Evolutionary conservation across 2,329 filamentous ascomycete species (phyloP).

Genomic region (Hypoxylon sp.): DNA sequence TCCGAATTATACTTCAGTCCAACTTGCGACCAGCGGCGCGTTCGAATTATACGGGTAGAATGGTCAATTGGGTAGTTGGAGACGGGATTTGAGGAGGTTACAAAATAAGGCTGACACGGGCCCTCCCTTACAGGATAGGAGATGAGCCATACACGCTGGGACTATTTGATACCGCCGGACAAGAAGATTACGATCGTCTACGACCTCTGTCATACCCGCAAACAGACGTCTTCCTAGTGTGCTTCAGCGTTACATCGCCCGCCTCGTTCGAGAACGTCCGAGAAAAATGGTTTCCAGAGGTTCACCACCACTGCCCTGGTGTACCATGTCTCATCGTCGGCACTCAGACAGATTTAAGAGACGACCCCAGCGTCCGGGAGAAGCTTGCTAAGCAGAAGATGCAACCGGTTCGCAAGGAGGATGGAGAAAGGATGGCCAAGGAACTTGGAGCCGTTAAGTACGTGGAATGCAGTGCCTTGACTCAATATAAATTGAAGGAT

Average conservation of each 20-base stretch:
- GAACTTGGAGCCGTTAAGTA: slow-evolving; percentile 99
- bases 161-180: slow-evolving; percentile 97
- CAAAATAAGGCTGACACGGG: slow-evolving; percentile 37
- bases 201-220: slow-evolving; percentile 97
- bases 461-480: slow-evolving; percentile 97
- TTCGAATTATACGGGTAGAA: slow-evolving; percentile 10
- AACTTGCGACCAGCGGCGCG: slow-evolving; percentile 10
- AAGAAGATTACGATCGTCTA: slow-evolving; percentile 99
- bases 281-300: slow-evolving; percentile 99
- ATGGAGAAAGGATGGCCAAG: slow-evolving; percentile 96
- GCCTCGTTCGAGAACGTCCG: slow-evolving; percentile 99
- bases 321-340: slow-evolving; percentile 98
- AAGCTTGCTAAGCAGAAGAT: slow-evolving; percentile 98
- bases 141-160: slow-evolving; percentile 98
- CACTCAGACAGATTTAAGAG: slow-evolving; percentile 95
- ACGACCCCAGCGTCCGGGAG: slow-evolving; percentile 87
- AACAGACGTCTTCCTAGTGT: slow-evolving; percentile 98
- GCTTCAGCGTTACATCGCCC: slow-evolving; percentile 97
- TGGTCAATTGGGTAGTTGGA: slow-evolving; percentile 34
- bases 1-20: background rate
- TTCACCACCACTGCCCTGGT: slow-evolving; percentile 97
- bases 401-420: slow-evolving; percentile 90
- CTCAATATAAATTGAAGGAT: slow-evolving; percentile 98
- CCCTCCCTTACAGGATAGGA: slow-evolving; percentile 80
- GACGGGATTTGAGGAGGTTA: slow-evolving; percentile 19